phyloP scores from a whole-genome alignment of 129 eudicot species.

The Glebionis coronaria region DNA sequence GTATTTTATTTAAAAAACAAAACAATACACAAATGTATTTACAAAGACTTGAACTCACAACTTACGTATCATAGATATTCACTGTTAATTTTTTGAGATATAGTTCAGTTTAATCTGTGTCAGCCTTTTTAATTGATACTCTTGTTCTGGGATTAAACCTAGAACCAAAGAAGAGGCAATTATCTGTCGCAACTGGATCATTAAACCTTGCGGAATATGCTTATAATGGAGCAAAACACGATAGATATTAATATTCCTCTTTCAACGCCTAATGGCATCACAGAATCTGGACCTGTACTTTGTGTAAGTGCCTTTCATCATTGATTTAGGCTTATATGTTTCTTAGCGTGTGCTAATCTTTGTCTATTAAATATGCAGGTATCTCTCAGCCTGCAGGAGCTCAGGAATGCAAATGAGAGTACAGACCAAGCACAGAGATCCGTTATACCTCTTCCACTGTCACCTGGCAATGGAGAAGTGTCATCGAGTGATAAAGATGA shows the following conservation, averaged over 20 bases:
- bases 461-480: conserved; percentile 37
- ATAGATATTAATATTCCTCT: conserved; percentile 58
- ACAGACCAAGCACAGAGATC: conserved; percentile 40
- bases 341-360: not conserved
- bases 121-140: not conserved
- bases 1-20: not conserved
- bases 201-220: conserved; percentile 69
- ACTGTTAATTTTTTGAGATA: too few relatives aligned
- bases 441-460: conserved; percentile 29
- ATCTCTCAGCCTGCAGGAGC: conserved; percentile 51
- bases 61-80: not conserved
- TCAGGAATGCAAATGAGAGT: conserved; percentile 41
- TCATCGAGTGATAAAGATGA: conserved; percentile 24
- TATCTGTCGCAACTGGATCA: conserved; percentile 45
- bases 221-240: conserved; percentile 45
- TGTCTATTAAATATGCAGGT: conserved; percentile 41
- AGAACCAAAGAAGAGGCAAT: conserved; percentile 38
- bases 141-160: conserved; percentile 45
- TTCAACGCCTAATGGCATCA: conserved; percentile 23
- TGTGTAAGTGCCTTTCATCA: conserved; percentile 42
- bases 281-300: conserved; percentile 42
- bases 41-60: not conserved
- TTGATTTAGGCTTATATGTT: not conserved
- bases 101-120: too few relatives aligned
- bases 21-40: not conserved